These are phyloP conservation scores for Aspergillus pseudonomiae DNA, from an alignment of 2,329 filamentous ascomycete species.

Conservation along the genomic window DNA sequence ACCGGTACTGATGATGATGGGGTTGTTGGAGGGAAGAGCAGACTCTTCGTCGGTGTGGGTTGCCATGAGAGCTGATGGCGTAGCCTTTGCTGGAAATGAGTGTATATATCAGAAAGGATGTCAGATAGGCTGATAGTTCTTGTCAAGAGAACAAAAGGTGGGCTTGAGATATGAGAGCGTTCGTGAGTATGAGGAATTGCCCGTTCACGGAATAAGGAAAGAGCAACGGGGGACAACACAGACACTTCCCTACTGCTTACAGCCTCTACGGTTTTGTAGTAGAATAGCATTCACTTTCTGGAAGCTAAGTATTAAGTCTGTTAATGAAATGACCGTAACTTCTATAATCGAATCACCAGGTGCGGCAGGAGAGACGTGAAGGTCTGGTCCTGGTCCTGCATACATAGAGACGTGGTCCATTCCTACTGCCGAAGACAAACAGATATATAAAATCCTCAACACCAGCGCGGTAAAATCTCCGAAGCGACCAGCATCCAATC, in stretches of 20 bases:
- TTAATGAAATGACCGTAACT: too few relatives aligned
- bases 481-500: neutral
- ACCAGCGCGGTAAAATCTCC: neutral
- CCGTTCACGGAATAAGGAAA: neutral
- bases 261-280: too few relatives aligned
- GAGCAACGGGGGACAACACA: neutral
- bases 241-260: too few relatives aligned
- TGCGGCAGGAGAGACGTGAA: too few relatives aligned
- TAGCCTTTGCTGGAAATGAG: neutral
- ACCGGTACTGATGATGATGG: constrained; percentile 12
- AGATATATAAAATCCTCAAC: neutral
- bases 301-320: too few relatives aligned
- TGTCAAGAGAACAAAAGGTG: neutral
- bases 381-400: too few relatives aligned
- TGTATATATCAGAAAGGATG: neutral
- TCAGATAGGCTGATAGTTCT: neutral
- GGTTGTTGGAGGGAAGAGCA: neutral
- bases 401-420: neutral
- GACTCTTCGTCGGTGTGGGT: neutral
- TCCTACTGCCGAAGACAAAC: neutral
- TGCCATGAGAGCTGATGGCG: neutral
- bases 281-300: too few relatives aligned
- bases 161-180: too few relatives aligned
- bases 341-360: neutral
- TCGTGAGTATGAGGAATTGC: neutral